These are phyloP conservation scores for Cladosporium sp. DNA, from an alignment of 2,329 filamentous ascomycete genomes.

Conservation along the genomic window DNA sequence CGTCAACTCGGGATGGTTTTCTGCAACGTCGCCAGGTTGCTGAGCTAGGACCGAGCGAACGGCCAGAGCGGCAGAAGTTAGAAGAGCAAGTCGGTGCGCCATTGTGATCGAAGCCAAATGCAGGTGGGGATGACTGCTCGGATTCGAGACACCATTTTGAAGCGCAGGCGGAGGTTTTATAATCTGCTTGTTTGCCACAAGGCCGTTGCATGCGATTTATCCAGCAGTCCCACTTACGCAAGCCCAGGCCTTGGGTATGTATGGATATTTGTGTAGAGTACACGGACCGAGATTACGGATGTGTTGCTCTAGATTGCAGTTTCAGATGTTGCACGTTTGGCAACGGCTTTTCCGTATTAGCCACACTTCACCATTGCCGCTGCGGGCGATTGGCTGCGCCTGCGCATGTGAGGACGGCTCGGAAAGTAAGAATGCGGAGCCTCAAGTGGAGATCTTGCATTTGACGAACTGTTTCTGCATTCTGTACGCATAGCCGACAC, in stretches of 20 bases:
- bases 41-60: conserved; percentile 9
- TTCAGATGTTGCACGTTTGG: conserved; percentile 4
- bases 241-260: neutral
- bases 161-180: neutral
- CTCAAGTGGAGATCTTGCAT: neutral
- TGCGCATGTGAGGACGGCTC: neutral
- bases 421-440: neutral
- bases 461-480: neutral
- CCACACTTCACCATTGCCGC: neutral
- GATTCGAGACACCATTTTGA: neutral
- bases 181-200: neutral
- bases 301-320: conserved; percentile 7
- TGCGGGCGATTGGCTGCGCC: neutral
- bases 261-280: neutral
- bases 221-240: conserved; percentile 1
- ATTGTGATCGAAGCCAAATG: neutral
- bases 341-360: conserved; percentile 2
- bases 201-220: neutral
- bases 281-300: conserved; percentile 7
- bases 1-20: conserved; percentile 48
- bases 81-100: neutral
- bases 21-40: conserved; percentile 24
- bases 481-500: neutral
- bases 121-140: neutral
- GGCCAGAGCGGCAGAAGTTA: conserved; percentile 6